Conservation (phyloP, 257 asterid genomes). For the Solanum megistacrolobum region DNA sequence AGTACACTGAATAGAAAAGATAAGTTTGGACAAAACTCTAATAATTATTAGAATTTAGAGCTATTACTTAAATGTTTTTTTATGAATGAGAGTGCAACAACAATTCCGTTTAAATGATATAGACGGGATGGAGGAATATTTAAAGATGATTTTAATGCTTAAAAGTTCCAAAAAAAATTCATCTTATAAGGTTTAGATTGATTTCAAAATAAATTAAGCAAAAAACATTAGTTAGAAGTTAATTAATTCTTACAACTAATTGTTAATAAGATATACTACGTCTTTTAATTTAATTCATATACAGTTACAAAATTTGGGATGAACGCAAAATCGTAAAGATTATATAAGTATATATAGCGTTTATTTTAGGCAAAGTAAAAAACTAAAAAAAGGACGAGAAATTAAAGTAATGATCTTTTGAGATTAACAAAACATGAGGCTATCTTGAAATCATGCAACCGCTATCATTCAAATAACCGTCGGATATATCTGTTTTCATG, state of each 20-base stretch:
- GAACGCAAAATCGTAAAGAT: background rate
- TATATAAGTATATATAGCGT: background rate
- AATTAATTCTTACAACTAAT: background rate
- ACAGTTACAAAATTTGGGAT: background rate
- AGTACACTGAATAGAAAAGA: background rate
- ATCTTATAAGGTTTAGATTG: background rate
- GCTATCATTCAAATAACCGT: too few species aligned
- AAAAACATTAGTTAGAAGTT: background rate
- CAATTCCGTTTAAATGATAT: background rate
- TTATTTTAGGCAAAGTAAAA: background rate
- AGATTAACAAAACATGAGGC: background rate
- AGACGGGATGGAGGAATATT: background rate
- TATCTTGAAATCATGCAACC: background rate
- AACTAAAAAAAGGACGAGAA: too few species aligned
- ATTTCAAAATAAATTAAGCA: background rate
- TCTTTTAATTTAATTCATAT: background rate
- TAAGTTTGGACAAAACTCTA: background rate
- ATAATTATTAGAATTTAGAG: background rate
- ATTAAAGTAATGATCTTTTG: background rate
- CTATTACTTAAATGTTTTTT: background rate
- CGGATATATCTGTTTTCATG: rapidly evolving
- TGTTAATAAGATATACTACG: background rate
- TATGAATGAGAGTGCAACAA: background rate
- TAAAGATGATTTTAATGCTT: background rate
- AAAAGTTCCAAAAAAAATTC: background rate